Percentiles rank a stretch among this genome's conserved stretches.
Evolutionary conservation across 1,284 basidiomycete species (phyloP).

Genomic region (Ceratobasidium sp.): DNA sequence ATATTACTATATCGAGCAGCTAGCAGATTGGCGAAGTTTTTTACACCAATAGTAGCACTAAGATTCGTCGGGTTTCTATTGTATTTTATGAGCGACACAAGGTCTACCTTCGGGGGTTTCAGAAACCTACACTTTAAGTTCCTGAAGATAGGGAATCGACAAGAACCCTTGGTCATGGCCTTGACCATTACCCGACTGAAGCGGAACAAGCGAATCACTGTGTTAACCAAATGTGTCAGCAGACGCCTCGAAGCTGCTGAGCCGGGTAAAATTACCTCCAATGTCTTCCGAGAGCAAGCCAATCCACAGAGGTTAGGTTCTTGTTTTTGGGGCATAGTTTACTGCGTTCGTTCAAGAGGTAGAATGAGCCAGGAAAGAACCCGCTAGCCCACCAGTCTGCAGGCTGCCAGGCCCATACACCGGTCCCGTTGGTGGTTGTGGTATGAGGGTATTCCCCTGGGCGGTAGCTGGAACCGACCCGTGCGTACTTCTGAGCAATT

Average conservation of each 20-base stretch:
- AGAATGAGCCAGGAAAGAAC: slow-evolving; percentile 69
- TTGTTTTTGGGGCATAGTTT: slow-evolving; percentile 53
- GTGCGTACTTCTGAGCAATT: slow-evolving; percentile 30
- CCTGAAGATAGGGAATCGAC: slow-evolving; percentile 63
- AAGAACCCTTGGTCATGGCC: slow-evolving; percentile 58
- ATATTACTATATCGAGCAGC: slow-evolving; percentile 54
- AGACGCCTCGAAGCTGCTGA: neutral
- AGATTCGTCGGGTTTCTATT: slow-evolving; percentile 52
- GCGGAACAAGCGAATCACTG: slow-evolving; percentile 49
- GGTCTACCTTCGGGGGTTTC: neutral
- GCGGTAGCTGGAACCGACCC: slow-evolving; percentile 38
- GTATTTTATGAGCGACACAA: neutral
- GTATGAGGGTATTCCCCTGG: slow-evolving; percentile 67
- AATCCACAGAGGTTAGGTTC: slow-evolving; percentile 41
- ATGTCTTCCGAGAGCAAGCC: slow-evolving; percentile 63
- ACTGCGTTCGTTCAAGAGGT: slow-evolving; percentile 60
- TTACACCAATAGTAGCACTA: slow-evolving; percentile 52
- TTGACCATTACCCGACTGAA: slow-evolving; percentile 16
- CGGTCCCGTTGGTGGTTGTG: slow-evolving; percentile 60
- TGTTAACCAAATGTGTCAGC: slow-evolving; percentile 63
- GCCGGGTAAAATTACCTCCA: slow-evolving; percentile 37
- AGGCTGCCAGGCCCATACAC: slow-evolving; percentile 60
- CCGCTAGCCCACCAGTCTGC: slow-evolving; percentile 71
- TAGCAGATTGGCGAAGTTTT: slow-evolving; percentile 53
- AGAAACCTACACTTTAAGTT: slow-evolving; percentile 53